Evolutionary conservation across 495 filamentous ascomycete species (phyloP), one percentile per base, ranked within the genome.

Genomic region (Wilcoxina mikolae): DNA sequence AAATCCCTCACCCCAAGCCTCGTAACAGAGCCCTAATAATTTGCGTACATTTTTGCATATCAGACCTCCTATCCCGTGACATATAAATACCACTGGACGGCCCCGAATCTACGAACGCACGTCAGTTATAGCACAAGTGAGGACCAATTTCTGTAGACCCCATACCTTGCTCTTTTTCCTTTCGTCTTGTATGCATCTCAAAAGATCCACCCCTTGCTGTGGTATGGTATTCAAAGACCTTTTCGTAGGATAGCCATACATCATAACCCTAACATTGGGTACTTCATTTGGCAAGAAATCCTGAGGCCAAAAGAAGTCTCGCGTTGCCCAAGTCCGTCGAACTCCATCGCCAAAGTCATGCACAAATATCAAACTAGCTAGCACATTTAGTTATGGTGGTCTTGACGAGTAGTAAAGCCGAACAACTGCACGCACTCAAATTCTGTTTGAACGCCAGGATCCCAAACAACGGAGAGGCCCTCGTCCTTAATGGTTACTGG

Each of bases 281-380:
- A 49, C 46, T 29, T 49, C 4, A 15, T 15, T 27, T 23, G 46
- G 46, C 2, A 49, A 20, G 12, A 49, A 1, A 1, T 49, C 46
- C 20, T 49, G 15, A 27, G 46, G 46, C 46, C 46, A 49, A 29
- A 49, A 49, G 46, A 49, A n/a, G 27, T 49, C 25, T 25, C 29
- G 24, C 3, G 46, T 49, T n/a, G 46, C 46, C 46, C 46, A 49
- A 11, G 46, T 49, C 12, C 15, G 10, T 27, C 27, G 24, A n/a
- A 29, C 23, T 10, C 46, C 46, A n/a, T 49, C 46, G 3, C 46
- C 46, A 49, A 49, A 49, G 46, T 49, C 46, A 23, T 49, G 46
- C n/a, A 49, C 12, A 23, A 49, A 49, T 27, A 49, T 27, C 20
- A 49, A 15, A 29, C 46, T 49, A 49, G 12, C 23, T 1, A 49